Base-by-base conservation (phyloP, 169 alveolate species). In the Sarcocystis neurona region DNA sequence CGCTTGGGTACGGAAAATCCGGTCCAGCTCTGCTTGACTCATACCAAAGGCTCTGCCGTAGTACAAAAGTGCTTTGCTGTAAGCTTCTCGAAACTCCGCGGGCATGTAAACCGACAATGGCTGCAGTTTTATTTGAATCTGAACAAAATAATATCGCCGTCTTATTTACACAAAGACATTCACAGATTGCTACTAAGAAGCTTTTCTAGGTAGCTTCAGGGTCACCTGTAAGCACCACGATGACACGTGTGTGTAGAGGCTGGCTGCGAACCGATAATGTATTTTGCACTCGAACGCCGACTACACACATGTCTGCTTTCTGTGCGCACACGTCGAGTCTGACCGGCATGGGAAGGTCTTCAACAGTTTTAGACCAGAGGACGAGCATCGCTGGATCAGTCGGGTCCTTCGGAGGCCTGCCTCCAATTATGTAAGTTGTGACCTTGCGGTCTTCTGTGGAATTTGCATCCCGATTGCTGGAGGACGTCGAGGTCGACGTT, bases 281-380 rank as follows among this genome's bases (percentile, higher is more conserved):
- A 23, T 23, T 23, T 23, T 30, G 18, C 68, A 30, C 68, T 2
- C 18, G 34, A 23, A 56, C 68, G 27, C 34, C 68, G 18, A 56
- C 68, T 23, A 30, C 27, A 56, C 18, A 23, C 27, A 30, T 30
- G 27, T 56, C 34, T 56, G 18, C 1, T 23, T 0, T 56, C 68
- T 23, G 68, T 56, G 18, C 27, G 18, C 0, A 56, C 27, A 23
- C 68, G 68, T 56, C n/a, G n/a, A 27, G 46, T 12, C 92, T 44
- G 20, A 88, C 92, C 34, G 92, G 92, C 92, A 88, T 88, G 12
- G 92, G 92, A 4, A 75, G 56, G 63, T n/a, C 80, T 15, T 58
- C 92, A 53, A 88, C 92, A 0, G 89, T 75, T 50, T 79, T 88
- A 18, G 88, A 56, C 92, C 92, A 88, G 18, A 46, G 56, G 27